Conservation (phyloP, 2,329 filamentous ascomycete genomes). For the Neofusicoccum umdonicola region DNA sequence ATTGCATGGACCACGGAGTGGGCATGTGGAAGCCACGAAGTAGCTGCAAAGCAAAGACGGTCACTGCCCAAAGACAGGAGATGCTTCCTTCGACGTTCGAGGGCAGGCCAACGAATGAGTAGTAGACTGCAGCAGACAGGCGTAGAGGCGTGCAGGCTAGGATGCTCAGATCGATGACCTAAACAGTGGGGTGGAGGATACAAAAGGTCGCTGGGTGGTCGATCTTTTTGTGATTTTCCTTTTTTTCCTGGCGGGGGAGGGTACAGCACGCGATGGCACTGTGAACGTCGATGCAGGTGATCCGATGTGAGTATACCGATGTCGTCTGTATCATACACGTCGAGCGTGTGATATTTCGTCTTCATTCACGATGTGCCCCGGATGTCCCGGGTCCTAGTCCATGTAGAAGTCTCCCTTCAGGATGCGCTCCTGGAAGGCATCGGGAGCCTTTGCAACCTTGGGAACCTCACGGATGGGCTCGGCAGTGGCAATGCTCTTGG, state of each 20-base stretch:
- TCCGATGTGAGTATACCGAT: not conserved
- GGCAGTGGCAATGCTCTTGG: constrained; percentile 66
- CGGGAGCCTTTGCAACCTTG: constrained; percentile 64
- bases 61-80: not conserved
- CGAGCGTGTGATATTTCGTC: not conserved
- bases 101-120: not conserved
- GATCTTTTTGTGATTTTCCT: constrained; percentile 1
- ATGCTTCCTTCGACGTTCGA: not conserved
- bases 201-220: not conserved
- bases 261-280: not conserved
- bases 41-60: not conserved
- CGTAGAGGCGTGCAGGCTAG: not conserved
- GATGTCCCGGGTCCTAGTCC: constrained; percentile 58
- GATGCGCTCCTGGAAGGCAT: constrained; percentile 95
- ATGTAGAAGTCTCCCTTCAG: constrained; percentile 98
- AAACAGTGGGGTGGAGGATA: not conserved
- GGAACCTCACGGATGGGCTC: constrained; percentile 55
- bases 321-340: not conserved
- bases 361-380: not conserved
- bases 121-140: not conserved
- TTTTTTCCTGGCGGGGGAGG: not conserved
- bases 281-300: not conserved
- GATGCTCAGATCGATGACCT: not conserved
- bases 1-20: not conserved
- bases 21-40: not conserved